A percentile compares a stretch with the other conserved stretches of the same genome.
Evolutionary conservation across 2,329 filamentous ascomycete species (phyloP).

Genomic region (Claviceps sp.): DNA sequence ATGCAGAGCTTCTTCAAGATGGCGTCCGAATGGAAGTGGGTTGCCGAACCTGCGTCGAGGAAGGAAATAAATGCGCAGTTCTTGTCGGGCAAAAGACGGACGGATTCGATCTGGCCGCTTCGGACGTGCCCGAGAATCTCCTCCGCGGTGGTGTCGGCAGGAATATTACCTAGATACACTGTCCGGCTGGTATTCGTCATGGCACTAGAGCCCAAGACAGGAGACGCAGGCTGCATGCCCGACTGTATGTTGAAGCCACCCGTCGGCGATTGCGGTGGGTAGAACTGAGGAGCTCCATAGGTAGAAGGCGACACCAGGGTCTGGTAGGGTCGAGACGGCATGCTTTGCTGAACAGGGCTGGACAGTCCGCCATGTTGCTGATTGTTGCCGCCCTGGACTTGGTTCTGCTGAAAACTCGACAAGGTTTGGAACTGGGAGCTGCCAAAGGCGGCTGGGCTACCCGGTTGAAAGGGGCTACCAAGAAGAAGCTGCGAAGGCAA

Average conservation of each 20-base stretch:
- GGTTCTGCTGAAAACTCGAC: slow-evolving; percentile 54
- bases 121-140: slow-evolving; percentile 93
- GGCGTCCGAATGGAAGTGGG: slow-evolving; percentile 97
- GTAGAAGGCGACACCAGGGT: slow-evolving; percentile 75
- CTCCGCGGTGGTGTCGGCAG: slow-evolving; percentile 91
- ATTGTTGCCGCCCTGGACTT: slow-evolving; percentile 32
- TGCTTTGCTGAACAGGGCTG: slow-evolving; percentile 62
- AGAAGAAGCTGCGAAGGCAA: slow-evolving; percentile 89
- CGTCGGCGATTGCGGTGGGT: slow-evolving; percentile 78
- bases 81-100: slow-evolving; percentile 92
- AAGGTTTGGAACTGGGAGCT: slow-evolving; percentile 87
- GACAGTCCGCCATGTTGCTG: slow-evolving; percentile 47
- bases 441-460: slow-evolving; percentile 77
- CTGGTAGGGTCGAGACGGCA: slow-evolving; percentile 76
- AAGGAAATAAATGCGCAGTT: slow-evolving; percentile 99
- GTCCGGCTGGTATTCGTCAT: slow-evolving; percentile 88
- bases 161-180: slow-evolving; percentile 95
- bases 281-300: slow-evolving; percentile 71
- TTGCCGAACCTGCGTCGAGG: slow-evolving; percentile 91
- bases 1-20: slow-evolving; percentile 99
- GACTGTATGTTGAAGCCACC: slow-evolving; percentile 51
- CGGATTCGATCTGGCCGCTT: slow-evolving; percentile 98
- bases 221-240: slow-evolving; percentile 52
- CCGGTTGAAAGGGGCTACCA: slow-evolving; percentile 92
- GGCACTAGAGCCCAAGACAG: slow-evolving; percentile 65